These are phyloP conservation scores for Leersia perrieri DNA, from an alignment of 176 grass and related monocot species.

Conservation along the genomic window DNA sequence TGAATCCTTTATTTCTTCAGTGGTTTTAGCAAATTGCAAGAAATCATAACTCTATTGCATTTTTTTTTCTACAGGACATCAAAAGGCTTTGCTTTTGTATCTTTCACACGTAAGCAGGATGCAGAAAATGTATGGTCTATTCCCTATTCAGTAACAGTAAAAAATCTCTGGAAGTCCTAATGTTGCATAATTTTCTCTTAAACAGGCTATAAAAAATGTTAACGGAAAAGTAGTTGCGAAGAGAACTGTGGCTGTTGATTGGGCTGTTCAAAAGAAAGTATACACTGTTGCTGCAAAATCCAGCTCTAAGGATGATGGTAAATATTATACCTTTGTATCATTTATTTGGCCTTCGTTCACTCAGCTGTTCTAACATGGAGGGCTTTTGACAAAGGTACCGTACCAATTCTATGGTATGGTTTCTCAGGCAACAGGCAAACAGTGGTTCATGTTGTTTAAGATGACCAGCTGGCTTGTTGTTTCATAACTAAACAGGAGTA, in stretches of 20 bases:
- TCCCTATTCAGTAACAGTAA: slow-evolving; percentile 22
- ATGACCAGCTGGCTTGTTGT: not conserved
- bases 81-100: slow-evolving; percentile 99
- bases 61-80: slow-evolving; percentile 59
- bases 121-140: slow-evolving; percentile 86
- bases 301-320: slow-evolving; percentile 56
- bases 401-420: not conserved
- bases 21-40: slow-evolving; percentile 20
- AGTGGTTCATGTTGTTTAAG: slow-evolving; percentile 12
- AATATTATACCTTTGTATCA: slow-evolving; percentile 18
- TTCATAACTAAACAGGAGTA: slow-evolving; percentile 3
- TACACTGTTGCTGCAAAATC: slow-evolving; percentile 69
- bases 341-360: not conserved
- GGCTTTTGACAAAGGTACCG: not conserved
- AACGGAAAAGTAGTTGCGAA: slow-evolving; percentile 78
- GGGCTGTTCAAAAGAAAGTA: slow-evolving; percentile 86
- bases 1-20: slow-evolving; percentile 10
- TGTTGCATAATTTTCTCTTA: slow-evolving; percentile 24
- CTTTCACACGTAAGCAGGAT: slow-evolving; percentile 90
- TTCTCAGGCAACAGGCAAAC: not conserved
- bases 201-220: slow-evolving; percentile 83
- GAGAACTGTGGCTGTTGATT: slow-evolving; percentile 95
- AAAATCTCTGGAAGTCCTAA: slow-evolving; percentile 35
- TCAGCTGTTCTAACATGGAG: not conserved
- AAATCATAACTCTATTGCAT: slow-evolving; percentile 24